A percentile compares a stretch with the other conserved stretches of the same genome.
These are phyloP conservation scores for Suillus lakei DNA, from an alignment of 768 basidiomycete genomes.

Conservation along the genomic window DNA sequence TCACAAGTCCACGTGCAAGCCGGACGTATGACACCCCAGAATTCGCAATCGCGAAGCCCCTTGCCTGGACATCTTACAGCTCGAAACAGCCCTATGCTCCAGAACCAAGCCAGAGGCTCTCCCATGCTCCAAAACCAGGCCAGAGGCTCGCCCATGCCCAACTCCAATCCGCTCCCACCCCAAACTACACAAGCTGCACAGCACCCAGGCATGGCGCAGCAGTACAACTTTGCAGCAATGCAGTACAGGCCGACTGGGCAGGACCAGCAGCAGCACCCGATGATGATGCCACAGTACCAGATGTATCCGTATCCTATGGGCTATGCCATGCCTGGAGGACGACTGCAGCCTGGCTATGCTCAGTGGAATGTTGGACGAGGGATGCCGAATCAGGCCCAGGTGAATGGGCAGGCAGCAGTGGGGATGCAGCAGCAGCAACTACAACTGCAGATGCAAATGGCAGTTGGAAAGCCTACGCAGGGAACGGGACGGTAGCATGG, in stretches of 20 bases:
- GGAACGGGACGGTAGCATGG: constrained; percentile 38
- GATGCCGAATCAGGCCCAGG: constrained; percentile 19
- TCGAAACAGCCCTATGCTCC: constrained; percentile 43
- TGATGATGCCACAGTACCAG: constrained; percentile 33
- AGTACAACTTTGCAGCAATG: constrained; percentile 36
- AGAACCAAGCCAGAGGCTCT: constrained; percentile 37
- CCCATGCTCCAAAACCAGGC: constrained; percentile 28
- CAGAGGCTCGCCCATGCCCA: constrained; percentile 24
- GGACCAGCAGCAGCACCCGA: constrained; percentile 36
- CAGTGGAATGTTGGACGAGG: constrained; percentile 29
- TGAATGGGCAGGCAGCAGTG: constrained; percentile 26
- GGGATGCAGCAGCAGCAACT: constrained; percentile 37
- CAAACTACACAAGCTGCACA: constrained; percentile 31
- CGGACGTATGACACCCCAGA: constrained; percentile 32
- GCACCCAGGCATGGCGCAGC: constrained; percentile 32
- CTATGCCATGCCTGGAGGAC: constrained; percentile 24
- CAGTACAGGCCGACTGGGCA: constrained; percentile 40
- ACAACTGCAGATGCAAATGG: constrained; percentile 16
- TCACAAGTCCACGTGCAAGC: constrained; percentile 13
- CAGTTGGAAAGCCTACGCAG: constrained; percentile 37
- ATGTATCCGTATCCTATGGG: constrained; percentile 31
- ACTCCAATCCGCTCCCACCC: constrained; percentile 22
- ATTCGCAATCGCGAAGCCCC: constrained; percentile 21
- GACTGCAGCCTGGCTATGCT: constrained; percentile 27
- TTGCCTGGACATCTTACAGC: constrained; percentile 17